Percentiles rank a stretch among this genome's conserved stretches.
Conservation (phyloP, 2,329 filamentous ascomycete genomes). For the Talaromyces rugulosus region DNA sequence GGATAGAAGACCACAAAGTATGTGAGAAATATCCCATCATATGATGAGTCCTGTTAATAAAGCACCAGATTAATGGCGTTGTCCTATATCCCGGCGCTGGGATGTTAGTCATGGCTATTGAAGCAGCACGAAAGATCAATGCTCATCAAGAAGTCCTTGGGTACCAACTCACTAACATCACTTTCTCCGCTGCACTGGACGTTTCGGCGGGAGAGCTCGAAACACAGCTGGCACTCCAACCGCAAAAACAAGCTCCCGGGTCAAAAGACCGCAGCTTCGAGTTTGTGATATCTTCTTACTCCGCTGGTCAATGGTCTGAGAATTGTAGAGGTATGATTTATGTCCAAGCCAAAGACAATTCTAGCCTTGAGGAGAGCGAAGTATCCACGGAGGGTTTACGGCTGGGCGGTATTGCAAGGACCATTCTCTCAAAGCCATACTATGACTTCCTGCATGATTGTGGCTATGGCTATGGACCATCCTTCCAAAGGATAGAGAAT, state of each 20-base stretch:
- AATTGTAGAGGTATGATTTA: too few species aligned
- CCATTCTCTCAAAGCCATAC: slow-evolving; percentile 11
- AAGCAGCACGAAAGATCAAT: slow-evolving; percentile 14
- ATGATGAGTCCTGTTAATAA: too few species aligned
- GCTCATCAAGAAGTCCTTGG: slow-evolving; percentile 12
- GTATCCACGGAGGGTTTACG: slow-evolving; percentile 19
- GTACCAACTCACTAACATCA: slow-evolving; percentile 20
- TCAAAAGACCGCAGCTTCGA: not conserved
- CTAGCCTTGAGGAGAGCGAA: too few species aligned
- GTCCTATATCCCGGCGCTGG: slow-evolving; percentile 28
- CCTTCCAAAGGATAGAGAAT: slow-evolving; percentile 10
- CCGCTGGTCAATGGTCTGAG: too few species aligned
- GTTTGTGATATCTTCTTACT: too few species aligned
- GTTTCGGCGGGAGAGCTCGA: not conserved
- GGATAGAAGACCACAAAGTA: slow-evolving; percentile 27
- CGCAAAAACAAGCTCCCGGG: not conserved
- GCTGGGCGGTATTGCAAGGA: too few species aligned
- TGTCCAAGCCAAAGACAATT: too few species aligned
- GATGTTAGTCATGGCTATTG: slow-evolving; percentile 25
- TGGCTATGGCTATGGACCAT: slow-evolving; percentile 20
- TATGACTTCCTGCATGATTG: slow-evolving; percentile 20
- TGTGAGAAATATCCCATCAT: slow-evolving; percentile 11
- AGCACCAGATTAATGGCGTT: slow-evolving; percentile 22
- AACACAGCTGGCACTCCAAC: not conserved
- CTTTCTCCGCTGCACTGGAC: slow-evolving; percentile 20